phyloP scores from a whole-genome alignment of 208 protist genomes.

The Giardia muris region DNA sequence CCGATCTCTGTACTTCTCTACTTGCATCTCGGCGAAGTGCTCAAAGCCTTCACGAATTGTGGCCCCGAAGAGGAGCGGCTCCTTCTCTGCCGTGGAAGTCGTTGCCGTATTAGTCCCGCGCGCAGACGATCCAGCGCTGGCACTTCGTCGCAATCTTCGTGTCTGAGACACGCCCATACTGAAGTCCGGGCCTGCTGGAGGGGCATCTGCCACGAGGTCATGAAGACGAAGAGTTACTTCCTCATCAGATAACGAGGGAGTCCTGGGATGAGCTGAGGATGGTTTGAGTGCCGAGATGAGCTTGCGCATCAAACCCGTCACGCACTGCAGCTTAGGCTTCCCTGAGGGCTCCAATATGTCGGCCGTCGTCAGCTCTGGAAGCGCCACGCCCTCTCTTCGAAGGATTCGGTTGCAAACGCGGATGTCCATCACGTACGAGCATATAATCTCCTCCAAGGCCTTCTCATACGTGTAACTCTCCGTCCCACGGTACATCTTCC shows the following conservation, averaged over 20 bases:
- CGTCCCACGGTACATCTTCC: background rate
- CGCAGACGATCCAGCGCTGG: background rate
- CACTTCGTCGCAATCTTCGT: no score
- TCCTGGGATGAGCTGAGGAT: no score
- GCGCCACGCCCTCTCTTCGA: background rate
- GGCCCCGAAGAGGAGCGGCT: background rate
- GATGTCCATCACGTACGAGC: background rate
- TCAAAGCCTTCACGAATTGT: background rate
- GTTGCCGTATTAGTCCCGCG: background rate
- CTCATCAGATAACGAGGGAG: background rate
- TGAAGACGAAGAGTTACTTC: background rate
- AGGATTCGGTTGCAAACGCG: background rate
- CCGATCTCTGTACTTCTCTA: background rate
- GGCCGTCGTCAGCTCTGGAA: background rate
- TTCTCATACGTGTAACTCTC: background rate
- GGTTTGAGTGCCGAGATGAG: background rate
- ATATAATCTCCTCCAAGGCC: background rate
- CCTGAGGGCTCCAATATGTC: background rate
- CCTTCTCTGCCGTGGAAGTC: background rate
- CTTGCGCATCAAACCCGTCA: background rate
- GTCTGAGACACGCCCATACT: no score
- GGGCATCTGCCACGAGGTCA: background rate
- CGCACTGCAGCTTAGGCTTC: background rate
- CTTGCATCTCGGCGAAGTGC: background rate
- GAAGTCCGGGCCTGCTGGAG: no score